Percentiles rank a stretch among this genome's conserved stretches.
phyloP scores from a whole-genome alignment of 352 stramenopile species.

The Phytophthora tentaculata region DNA sequence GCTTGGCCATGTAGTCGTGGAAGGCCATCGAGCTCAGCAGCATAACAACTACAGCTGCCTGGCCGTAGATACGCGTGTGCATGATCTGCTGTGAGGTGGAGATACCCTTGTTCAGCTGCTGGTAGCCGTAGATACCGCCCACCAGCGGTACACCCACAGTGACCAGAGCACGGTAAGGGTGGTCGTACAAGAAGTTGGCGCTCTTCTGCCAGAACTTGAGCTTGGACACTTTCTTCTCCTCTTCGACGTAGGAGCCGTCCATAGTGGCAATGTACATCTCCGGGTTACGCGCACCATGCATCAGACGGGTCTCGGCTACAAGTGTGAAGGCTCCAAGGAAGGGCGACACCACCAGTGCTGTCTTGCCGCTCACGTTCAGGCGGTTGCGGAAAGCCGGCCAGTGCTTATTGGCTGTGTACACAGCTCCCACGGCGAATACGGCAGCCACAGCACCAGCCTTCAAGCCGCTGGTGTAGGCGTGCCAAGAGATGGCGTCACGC shows the following conservation, averaged over 20 bases:
- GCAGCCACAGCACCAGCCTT: slow-evolving; percentile 49
- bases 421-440: slow-evolving; percentile 32
- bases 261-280: slow-evolving; percentile 72
- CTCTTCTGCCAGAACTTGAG: slow-evolving; percentile 66
- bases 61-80: slow-evolving; percentile 87
- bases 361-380: slow-evolving; percentile 77
- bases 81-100: slow-evolving; percentile 85
- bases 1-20: slow-evolving; percentile 84
- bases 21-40: slow-evolving; percentile 84
- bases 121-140: slow-evolving; percentile 72
- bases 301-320: slow-evolving; percentile 65
- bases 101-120: slow-evolving; percentile 76
- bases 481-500: slow-evolving; percentile 72
- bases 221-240: slow-evolving; percentile 30
- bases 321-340: slow-evolving; percentile 73
- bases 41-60: slow-evolving; percentile 69
- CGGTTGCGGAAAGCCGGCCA: slow-evolving; percentile 74
- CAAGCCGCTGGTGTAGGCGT: slow-evolving; percentile 69
- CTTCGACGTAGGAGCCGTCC: slow-evolving; percentile 53
- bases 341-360: slow-evolving; percentile 66
- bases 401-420: slow-evolving; percentile 62
- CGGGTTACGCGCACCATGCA: slow-evolving; percentile 72
- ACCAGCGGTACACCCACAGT: slow-evolving; percentile 67
- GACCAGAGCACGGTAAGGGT: slow-evolving; percentile 72
- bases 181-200: slow-evolving; percentile 84